Evolutionary conservation across 2,329 filamentous ascomycete genomes (phyloP), one percentile per base, ranked within the genome.

Genomic region (Trichoderma sp.): DNA sequence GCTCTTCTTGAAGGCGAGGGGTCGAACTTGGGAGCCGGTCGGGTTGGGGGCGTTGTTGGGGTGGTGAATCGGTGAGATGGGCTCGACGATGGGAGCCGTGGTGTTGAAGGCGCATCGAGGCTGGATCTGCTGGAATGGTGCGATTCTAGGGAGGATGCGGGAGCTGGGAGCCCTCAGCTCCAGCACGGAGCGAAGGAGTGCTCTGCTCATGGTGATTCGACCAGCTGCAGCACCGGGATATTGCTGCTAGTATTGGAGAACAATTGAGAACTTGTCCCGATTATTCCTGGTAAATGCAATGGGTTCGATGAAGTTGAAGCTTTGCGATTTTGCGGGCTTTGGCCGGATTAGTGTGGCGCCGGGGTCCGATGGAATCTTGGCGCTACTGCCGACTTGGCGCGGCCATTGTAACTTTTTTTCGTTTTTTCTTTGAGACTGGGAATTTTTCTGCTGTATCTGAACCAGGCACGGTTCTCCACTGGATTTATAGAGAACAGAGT

Each of bases 131-230:
- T 48, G 71, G 83, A 74, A 70, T 58, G 69, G 69, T 47, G 72
- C 67, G 63, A 73, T 70, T 47, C 54, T 41, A 41, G 71, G 67
- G 63, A 67, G 30, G 58, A 73, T 47, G 68, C 70, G 67, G 64
- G 68, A 50, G 70, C 69, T 70, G 57, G 81, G 76, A 63, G 79
- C 77, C 71, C 84, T 81, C 60, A 88, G 81, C 80, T 88, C 87
- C 77, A 87, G 75, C 54, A 87, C 78, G 77, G 86, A 88, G 80
- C 85, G 84, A 70, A 89, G 81, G 68, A 90, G 78, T 69, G 85
- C 81, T 74, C 86, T 82, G 74, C 83, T 85, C 84, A 86, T 86
- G 54, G 51, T 34, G 45, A 41, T 44, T 15, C 7, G 21, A 50
- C 39, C 47, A 60, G 73, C 69, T 64, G 70, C 70, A 71, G 67